These are phyloP conservation scores for Paraglomus occultum DNA, from an alignment of 192 early-diverging fungal species.

Conservation along the genomic window DNA sequence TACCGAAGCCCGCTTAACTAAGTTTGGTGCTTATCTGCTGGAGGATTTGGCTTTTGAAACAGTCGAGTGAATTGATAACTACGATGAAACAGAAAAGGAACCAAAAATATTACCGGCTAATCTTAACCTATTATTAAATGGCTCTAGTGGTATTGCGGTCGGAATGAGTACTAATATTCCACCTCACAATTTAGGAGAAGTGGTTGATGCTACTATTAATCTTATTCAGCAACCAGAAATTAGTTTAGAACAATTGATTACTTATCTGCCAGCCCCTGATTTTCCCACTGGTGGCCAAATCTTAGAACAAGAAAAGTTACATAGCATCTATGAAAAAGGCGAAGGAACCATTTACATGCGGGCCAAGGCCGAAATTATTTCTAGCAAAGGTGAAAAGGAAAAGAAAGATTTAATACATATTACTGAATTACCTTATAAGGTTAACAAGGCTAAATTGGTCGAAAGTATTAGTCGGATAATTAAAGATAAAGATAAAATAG, in stretches of 20 bases:
- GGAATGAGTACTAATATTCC: constrained; percentile 15
- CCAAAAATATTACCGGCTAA: background rate
- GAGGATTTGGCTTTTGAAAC: constrained; percentile 12
- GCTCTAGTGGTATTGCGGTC: constrained; percentile 14
- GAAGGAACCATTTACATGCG: constrained; percentile 12
- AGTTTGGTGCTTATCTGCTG: constrained; percentile 6
- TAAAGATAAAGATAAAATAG: constrained; percentile 11
- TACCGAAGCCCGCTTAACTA: constrained; percentile 21
- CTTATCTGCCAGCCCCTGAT: background rate
- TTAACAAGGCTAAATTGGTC: constrained; percentile 2
- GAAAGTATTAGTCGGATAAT: constrained; percentile 2
- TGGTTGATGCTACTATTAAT: constrained; percentile 1
- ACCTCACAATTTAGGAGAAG: constrained; percentile 18
- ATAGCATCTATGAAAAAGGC: constrained; percentile 8
- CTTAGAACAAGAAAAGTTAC: constrained; percentile 3
- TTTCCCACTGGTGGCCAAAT: constrained; percentile 18
- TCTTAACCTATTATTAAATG: constrained; percentile 6
- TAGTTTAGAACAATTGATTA: constrained; percentile 6
- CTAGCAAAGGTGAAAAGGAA: background rate
- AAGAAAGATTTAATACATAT: constrained; percentile 7
- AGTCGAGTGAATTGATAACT: background rate
- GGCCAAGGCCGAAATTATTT: constrained; percentile 2
- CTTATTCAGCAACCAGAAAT: background rate
- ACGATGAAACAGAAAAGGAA: constrained; percentile 1
- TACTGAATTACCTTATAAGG: constrained; percentile 6